Percentiles rank a stretch among this genome's conserved stretches.
Evolutionary conservation across 257 asterid genomes (phyloP).

Genomic region (Solanum pennellii): DNA sequence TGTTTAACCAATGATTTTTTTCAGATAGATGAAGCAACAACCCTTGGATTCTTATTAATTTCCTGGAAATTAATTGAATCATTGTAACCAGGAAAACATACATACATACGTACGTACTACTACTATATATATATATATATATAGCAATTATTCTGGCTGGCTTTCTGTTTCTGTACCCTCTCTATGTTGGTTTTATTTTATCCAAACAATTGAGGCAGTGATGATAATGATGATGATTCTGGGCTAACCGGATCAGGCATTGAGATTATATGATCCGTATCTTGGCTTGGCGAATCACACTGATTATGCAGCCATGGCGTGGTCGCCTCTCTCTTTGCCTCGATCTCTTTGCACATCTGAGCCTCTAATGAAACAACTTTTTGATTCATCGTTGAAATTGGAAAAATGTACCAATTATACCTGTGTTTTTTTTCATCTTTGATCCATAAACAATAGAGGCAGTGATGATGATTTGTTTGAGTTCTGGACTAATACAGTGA

Average conservation of each 20-base stretch:
- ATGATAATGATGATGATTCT: not conserved
- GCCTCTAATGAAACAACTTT: not conserved
- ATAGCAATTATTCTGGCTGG: not conserved
- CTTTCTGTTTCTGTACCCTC: not conserved
- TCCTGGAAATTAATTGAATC: not conserved
- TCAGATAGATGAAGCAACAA: not conserved
- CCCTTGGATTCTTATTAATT: not conserved
- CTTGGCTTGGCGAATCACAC: not conserved
- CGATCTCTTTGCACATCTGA: not conserved
- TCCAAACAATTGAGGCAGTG: not conserved
- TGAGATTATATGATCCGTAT: not conserved
- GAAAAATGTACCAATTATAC: not conserved
- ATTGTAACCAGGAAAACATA: not conserved
- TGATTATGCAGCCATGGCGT: not conserved
- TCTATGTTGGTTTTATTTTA: not conserved
- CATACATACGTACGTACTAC: not conserved
- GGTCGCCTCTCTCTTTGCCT: not conserved
- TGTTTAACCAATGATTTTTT: constrained; percentile 13
- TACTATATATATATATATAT: not conserved
- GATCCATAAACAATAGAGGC: not conserved
- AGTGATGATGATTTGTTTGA: not conserved
- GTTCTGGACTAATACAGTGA: not conserved
- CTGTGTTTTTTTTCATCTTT: not conserved
- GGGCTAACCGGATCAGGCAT: not conserved
- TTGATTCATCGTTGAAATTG: not conserved